A percentile compares a stretch with the other conserved stretches of the same genome.
Evolutionary conservation across 805 yeast genomes (phyloP).

Genomic region (Cyberlindnera amylophila): DNA sequence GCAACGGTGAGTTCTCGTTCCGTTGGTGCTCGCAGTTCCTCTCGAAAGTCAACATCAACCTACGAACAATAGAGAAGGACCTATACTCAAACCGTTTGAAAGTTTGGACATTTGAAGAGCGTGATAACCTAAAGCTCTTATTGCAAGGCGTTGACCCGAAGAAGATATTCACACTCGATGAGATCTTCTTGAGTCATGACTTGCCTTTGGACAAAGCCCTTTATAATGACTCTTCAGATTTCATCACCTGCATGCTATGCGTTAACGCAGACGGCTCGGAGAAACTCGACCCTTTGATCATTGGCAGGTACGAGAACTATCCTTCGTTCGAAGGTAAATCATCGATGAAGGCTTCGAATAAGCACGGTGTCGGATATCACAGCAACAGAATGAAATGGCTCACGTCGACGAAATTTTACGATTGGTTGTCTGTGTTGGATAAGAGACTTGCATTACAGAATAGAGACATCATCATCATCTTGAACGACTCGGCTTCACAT

Average conservation of each 20-base stretch:
- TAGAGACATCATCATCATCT: conserved; percentile 49
- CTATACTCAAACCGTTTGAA: conserved; percentile 40
- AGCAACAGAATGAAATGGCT: conserved; percentile 61
- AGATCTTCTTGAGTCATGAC: conserved; percentile 55
- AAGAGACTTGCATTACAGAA: conserved; percentile 47
- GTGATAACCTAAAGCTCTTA: conserved; percentile 42
- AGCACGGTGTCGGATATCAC: conserved; percentile 51
- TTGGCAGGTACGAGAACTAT: conserved; percentile 53
- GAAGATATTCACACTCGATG: conserved; percentile 58
- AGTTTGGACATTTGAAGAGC: conserved; percentile 60
- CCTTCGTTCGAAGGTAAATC: conserved; percentile 37
- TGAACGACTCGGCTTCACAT: conserved; percentile 63
- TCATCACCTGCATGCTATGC: conserved; percentile 57
- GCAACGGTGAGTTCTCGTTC: conserved; percentile 60
- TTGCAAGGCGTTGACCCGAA: conserved; percentile 44
- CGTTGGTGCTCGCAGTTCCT: conserved; percentile 51
- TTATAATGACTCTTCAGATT: conserved; percentile 37
- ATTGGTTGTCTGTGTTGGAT: conserved; percentile 57
- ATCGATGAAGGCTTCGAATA: conserved; percentile 44
- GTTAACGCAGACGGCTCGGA: conserved; percentile 61
- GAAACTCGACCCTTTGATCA: conserved; percentile 55
- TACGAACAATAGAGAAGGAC: conserved; percentile 44
- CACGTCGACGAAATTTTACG: conserved; percentile 58
- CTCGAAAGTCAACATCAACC: conserved; percentile 47
- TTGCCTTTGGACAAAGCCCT: conserved; percentile 58